Evolutionary conservation across 179 eudicot species (phyloP).

Genomic region (Pouteria campechiana): DNA sequence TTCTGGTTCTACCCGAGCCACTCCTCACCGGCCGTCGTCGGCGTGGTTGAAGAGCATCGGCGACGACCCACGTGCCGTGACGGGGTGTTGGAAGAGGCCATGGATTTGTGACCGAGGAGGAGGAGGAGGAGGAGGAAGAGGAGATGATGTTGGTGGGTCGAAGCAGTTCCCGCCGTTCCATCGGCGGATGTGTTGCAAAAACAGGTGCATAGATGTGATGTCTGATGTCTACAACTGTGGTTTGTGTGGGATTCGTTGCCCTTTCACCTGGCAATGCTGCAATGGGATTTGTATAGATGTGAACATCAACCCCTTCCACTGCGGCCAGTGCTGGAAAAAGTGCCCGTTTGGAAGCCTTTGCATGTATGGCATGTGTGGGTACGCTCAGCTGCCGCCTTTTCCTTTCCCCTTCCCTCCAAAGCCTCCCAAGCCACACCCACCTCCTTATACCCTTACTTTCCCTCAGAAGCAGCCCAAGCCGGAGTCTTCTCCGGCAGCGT

Average conservation of each 20-base stretch:
- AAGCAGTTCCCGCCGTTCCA: constrained; percentile 15
- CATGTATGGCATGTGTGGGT: constrained; percentile 50
- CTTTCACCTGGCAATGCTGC: constrained; percentile 59
- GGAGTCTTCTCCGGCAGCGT: not conserved
- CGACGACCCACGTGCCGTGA: constrained; percentile 22
- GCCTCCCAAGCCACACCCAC: constrained; percentile 7
- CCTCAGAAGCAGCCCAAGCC: constrained; percentile 1
- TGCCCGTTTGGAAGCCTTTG: constrained; percentile 37
- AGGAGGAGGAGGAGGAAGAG: too few species aligned
- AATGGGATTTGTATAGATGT: constrained; percentile 32
- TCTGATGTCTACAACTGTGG: constrained; percentile 52
- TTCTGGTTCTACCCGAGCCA: too few species aligned
- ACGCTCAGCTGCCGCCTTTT: constrained; percentile 29
- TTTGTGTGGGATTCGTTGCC: constrained; percentile 54
- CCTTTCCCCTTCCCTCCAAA: not conserved
- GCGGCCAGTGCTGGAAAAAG: constrained; percentile 38
- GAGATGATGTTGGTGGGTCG: too few species aligned
- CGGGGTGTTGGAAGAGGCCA: constrained; percentile 49
- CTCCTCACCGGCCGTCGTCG: not conserved
- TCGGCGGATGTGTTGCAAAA: constrained; percentile 32
- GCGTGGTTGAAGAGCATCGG: constrained; percentile 39
- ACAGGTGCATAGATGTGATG: constrained; percentile 39
- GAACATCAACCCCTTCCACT: constrained; percentile 35
- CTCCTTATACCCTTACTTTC: constrained; percentile 5
- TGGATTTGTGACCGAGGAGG: constrained; percentile 41